A percentile compares a stretch with the other conserved stretches of the same genome.
These are phyloP conservation scores for Tetraselmis striata DNA, from an alignment of 139 green algal genomes.

Conservation along the genomic window DNA sequence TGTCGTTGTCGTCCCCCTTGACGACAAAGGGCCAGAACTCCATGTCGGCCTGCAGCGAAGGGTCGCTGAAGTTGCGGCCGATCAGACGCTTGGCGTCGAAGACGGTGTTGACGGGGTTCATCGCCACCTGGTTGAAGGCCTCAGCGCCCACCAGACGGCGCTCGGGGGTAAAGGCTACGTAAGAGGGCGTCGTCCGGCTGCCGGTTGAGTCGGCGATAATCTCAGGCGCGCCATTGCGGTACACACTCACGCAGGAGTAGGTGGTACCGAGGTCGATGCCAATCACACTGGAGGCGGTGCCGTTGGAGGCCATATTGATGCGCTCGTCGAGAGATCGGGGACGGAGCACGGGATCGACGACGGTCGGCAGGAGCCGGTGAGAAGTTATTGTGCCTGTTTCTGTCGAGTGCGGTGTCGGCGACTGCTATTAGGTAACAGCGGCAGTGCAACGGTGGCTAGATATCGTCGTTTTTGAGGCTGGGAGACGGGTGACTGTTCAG, in stretches of 20 bases:
- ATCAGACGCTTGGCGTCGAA: constrained; percentile 69
- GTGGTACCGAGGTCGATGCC: constrained; percentile 61
- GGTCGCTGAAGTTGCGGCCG: constrained; percentile 27
- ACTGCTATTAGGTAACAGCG: no score
- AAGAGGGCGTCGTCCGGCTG: constrained; percentile 16
- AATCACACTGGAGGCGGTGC: constrained; percentile 32
- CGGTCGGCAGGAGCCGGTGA: no score
- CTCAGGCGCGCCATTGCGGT: constrained; percentile 13
- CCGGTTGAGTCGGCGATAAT: constrained; percentile 23
- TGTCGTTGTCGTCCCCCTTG: neutral
- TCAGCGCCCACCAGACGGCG: constrained; percentile 14
- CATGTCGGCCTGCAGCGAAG: neutral
- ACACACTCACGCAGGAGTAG: constrained; percentile 27
- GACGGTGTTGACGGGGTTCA: constrained; percentile 47
- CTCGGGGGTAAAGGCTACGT: constrained; percentile 24
- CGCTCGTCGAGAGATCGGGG: neutral
- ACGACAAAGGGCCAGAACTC: neutral
- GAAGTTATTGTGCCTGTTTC: no score
- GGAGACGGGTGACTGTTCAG: no score
- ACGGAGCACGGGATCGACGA: neutral
- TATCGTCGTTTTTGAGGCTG: no score
- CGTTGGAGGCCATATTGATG: neutral
- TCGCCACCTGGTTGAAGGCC: constrained; percentile 9
- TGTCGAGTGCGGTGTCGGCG: no score
- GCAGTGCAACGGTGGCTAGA: no score